These are phyloP conservation scores for Erucastrum elatum DNA, from an alignment of 345 rosid genomes.

Conservation along the genomic window DNA sequence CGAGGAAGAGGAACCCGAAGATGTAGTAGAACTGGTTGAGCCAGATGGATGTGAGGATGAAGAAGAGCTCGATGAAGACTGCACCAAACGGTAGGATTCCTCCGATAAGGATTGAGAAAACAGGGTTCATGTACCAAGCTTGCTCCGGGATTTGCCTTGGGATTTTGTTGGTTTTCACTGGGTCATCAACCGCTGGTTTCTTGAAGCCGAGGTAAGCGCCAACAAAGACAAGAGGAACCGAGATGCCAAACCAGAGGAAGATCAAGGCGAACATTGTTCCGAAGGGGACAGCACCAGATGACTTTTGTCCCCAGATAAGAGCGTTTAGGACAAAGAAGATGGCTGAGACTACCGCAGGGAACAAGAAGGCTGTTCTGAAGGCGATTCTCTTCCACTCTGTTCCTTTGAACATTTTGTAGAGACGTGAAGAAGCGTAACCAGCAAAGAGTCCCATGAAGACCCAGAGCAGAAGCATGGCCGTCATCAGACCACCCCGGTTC, in stretches of 20 bases:
- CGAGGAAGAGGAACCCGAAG: constrained; percentile 81
- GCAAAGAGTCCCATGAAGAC: constrained; percentile 89
- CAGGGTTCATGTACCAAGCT: constrained; percentile 87
- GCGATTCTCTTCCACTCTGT: constrained; percentile 76
- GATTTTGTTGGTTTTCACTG: constrained; percentile 78
- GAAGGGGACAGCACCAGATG: constrained; percentile 84
- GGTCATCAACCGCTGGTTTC: constrained; percentile 76
- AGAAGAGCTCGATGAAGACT: constrained; percentile 81
- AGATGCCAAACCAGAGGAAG: constrained; percentile 78
- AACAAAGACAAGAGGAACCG: constrained; percentile 69
- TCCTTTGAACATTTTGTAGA: constrained; percentile 80
- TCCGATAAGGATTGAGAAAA: constrained; percentile 74
- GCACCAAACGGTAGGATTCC: constrained; percentile 87
- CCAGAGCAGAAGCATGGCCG: constrained; percentile 83
- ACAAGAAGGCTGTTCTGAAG: constrained; percentile 67
- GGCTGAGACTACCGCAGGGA: constrained; percentile 65
- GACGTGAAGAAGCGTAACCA: constrained; percentile 66
- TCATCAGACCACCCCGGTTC: constrained; percentile 86
- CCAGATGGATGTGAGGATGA: constrained; percentile 89
- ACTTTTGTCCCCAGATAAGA: constrained; percentile 84
- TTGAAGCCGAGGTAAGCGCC: constrained; percentile 73
- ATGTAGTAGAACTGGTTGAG: constrained; percentile 88
- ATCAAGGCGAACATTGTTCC: constrained; percentile 86
- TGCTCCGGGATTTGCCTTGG: constrained; percentile 87
- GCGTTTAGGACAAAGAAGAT: constrained; percentile 71